Conservation (phyloP, 768 basidiomycete species). For the Phanerochaete carnosa region DNA sequence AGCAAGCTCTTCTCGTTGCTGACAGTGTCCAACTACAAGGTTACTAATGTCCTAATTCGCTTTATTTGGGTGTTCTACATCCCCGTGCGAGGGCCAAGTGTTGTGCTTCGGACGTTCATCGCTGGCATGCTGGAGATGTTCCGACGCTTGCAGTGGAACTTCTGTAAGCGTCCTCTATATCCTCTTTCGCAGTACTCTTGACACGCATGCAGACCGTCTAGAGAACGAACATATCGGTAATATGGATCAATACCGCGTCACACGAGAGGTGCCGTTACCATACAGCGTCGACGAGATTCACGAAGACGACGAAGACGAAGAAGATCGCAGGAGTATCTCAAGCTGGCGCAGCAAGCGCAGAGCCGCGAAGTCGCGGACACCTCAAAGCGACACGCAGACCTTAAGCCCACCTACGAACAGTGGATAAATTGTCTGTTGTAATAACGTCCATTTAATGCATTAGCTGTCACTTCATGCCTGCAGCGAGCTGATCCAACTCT, state of each 20-base stretch:
- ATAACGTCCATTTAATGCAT: neutral
- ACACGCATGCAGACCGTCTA: conserved; percentile 51
- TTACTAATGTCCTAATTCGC: conserved; percentile 69
- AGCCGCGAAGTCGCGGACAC: neutral
- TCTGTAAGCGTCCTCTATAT: conserved; percentile 50
- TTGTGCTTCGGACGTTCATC: conserved; percentile 61
- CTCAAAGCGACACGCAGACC: neutral
- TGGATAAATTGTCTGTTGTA: neutral
- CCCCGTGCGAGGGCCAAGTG: conserved; percentile 44
- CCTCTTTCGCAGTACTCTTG: neutral
- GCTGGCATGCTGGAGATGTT: conserved; percentile 71
- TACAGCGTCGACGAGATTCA: conserved; percentile 53
- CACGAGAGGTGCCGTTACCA: conserved; percentile 80
- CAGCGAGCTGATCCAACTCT: conserved; percentile 60
- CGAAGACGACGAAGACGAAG: conserved; percentile 35
- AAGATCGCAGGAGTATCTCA: conserved; percentile 13
- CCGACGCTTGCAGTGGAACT: conserved; percentile 88
- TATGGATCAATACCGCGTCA: conserved; percentile 88
- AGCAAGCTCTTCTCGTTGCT: neutral
- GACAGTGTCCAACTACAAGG: conserved; percentile 32
- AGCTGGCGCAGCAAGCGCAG: conserved; percentile 14
- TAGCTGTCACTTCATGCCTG: conserved; percentile 58
- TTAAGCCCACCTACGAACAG: neutral
- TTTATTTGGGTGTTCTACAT: conserved; percentile 85
- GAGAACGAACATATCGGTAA: conserved; percentile 95